A percentile compares a stretch with the other conserved stretches of the same genome.
These are phyloP conservation scores for Fraxinus quadrangulata DNA, from an alignment of 257 asterid genomes.

Conservation along the genomic window DNA sequence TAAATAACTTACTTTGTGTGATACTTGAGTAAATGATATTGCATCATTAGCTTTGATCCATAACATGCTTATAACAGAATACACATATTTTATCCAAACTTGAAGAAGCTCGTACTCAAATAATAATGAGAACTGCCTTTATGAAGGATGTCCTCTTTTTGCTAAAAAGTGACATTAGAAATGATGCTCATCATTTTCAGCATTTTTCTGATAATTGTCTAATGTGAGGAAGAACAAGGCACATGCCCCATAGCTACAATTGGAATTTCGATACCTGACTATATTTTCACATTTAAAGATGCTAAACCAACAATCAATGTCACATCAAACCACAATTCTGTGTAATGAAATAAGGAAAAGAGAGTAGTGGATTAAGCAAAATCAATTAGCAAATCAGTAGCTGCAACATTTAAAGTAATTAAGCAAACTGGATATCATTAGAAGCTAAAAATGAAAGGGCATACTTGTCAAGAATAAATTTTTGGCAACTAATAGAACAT, in stretches of 20 bases:
- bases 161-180: neutral
- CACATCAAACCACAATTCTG: neutral
- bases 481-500: slow-evolving; percentile 8
- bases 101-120: neutral
- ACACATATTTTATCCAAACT: neutral
- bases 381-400: slow-evolving; percentile 9
- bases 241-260: slow-evolving; percentile 1
- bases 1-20: neutral
- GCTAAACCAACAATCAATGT: neutral
- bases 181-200: neutral
- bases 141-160: neutral
- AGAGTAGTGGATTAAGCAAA: neutral
- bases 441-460: slow-evolving; percentile 12
- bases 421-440: slow-evolving; percentile 19
- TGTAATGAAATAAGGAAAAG: neutral
- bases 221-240: neutral
- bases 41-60: neutral
- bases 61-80: neutral
- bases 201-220: neutral
- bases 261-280: neutral
- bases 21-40: neutral
- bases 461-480: neutral
- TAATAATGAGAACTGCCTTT: neutral
- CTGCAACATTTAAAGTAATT: neutral
- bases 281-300: slow-evolving; percentile 17